These are phyloP conservation scores for Rubus parviflorus DNA, from an alignment of 306 rosid species.

Conservation along the genomic window DNA sequence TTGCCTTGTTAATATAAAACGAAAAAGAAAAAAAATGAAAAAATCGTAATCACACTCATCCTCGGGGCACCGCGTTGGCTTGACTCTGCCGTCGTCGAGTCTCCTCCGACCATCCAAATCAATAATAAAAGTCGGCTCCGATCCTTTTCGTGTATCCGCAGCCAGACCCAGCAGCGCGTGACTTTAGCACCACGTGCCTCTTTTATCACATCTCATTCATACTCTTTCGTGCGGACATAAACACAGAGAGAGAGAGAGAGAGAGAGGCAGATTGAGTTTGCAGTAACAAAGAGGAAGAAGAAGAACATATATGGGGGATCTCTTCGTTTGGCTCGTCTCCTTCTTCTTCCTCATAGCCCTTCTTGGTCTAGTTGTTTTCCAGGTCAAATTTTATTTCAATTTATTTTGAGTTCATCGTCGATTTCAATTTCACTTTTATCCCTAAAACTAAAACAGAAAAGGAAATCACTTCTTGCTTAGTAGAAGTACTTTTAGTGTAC, in stretches of 20 bases:
- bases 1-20: neutral
- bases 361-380: slow-evolving; percentile 72
- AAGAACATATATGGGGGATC: slow-evolving; percentile 58
- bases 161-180: neutral
- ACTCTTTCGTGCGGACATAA: neutral
- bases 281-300: slow-evolving; percentile 1
- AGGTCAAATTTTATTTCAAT: slow-evolving; percentile 40
- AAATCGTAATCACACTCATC: neutral
- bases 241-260: neutral
- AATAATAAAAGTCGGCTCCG: neutral
- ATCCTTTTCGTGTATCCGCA: neutral
- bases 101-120: neutral
- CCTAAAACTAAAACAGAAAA: neutral
- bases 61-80: slow-evolving; percentile 14
- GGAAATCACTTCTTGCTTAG: neutral
- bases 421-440: neutral
- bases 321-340: slow-evolving; percentile 79
- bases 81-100: neutral
- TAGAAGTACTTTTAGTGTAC: neutral
- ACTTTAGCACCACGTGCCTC: slow-evolving; percentile 25
- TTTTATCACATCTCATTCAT: neutral
- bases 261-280: neutral
- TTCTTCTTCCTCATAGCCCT: slow-evolving; percentile 78
- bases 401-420: neutral
- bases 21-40: neutral